Percentiles rank a stretch among this genome's conserved stretches.
phyloP scores from a whole-genome alignment of 2,329 filamentous ascomycete genomes.

The Talaromyces piceae region DNA sequence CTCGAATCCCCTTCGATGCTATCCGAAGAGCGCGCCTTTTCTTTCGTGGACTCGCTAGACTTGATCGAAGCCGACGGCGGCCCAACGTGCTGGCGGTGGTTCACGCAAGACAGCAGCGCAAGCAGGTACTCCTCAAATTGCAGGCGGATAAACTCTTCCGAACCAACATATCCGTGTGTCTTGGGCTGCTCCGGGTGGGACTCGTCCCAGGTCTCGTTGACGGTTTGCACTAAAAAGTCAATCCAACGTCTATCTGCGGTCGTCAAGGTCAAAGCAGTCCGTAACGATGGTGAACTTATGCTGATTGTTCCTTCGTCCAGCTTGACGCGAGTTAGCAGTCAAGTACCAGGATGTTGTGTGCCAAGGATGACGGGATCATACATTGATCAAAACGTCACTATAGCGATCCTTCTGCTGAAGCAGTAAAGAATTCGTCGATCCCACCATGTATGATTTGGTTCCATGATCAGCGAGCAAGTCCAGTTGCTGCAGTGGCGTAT shows the following conservation, averaged over 20 bases:
- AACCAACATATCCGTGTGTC: constrained; percentile 88
- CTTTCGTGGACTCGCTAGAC: constrained; percentile 30
- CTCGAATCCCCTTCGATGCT: constrained; percentile 72
- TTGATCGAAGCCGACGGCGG: constrained; percentile 47
- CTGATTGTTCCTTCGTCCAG: constrained; percentile 83
- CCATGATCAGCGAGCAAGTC: constrained; percentile 88
- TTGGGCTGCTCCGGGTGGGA: constrained; percentile 82
- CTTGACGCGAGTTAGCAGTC: constrained; percentile 19
- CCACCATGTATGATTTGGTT: constrained; percentile 95
- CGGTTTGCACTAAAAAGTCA: constrained; percentile 84
- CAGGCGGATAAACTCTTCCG: constrained; percentile 92
- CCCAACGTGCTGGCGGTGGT: constrained; percentile 79
- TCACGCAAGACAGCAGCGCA: constrained; percentile 77
- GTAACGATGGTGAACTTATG: constrained; percentile 72
- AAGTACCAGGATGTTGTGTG: not conserved
- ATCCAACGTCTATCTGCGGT: constrained; percentile 92
- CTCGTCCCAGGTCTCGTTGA: constrained; percentile 96
- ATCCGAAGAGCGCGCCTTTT: constrained; percentile 46
- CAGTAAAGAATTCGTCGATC: constrained; percentile 89
- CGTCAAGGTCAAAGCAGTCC: constrained; percentile 67
- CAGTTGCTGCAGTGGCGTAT: constrained; percentile 91
- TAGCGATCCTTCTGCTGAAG: constrained; percentile 93
- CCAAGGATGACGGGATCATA: no score
- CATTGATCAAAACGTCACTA: constrained; percentile 90
- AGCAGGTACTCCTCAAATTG: constrained; percentile 97